Conservation (phyloP, 176 grass and related monocot genomes). For the Oryza rufipogon region DNA sequence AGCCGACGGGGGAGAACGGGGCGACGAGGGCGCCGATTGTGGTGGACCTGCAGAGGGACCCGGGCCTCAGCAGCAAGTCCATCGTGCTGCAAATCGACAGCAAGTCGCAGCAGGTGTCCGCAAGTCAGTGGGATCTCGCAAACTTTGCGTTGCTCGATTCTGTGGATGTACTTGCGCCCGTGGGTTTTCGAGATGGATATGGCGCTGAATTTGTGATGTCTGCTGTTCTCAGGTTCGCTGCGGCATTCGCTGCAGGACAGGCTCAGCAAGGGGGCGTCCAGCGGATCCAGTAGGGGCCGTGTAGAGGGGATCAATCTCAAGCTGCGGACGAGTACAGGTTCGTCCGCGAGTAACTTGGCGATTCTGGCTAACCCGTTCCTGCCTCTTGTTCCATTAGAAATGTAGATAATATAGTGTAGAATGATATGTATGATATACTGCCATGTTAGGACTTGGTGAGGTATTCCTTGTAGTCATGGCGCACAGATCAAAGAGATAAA, state of each 20-base stretch:
- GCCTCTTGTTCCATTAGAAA: slow-evolving; percentile 11
- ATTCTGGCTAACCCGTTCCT: not conserved
- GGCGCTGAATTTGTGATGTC: not conserved
- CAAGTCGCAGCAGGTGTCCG: slow-evolving; percentile 91
- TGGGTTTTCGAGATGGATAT: not conserved
- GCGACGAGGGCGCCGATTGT: slow-evolving; percentile 86
- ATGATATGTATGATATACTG: not conserved
- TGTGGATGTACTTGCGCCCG: not conserved
- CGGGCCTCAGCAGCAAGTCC: slow-evolving; percentile 74
- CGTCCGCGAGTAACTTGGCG: not conserved
- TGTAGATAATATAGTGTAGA: not conserved
- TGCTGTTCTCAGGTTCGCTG: slow-evolving; percentile 57
- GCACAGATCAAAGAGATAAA: not conserved
- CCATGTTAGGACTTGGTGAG: not conserved
- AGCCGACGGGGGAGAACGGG: slow-evolving; percentile 98
- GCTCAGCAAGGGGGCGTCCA: slow-evolving; percentile 67
- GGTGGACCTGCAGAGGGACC: slow-evolving; percentile 81
- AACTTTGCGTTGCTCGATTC: not conserved
- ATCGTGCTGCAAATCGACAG: slow-evolving; percentile 90
- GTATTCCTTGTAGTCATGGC: not conserved
- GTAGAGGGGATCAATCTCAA: slow-evolving; percentile 70
- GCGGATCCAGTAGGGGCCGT: slow-evolving; percentile 58
- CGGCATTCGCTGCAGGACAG: slow-evolving; percentile 92
- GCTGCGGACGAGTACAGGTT: slow-evolving; percentile 88
- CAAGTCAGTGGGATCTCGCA: slow-evolving; percentile 69